Percentiles rank a stretch among this genome's conserved stretches.
Conservation (phyloP, 306 rosid species). For the Cicer yamashitae region DNA sequence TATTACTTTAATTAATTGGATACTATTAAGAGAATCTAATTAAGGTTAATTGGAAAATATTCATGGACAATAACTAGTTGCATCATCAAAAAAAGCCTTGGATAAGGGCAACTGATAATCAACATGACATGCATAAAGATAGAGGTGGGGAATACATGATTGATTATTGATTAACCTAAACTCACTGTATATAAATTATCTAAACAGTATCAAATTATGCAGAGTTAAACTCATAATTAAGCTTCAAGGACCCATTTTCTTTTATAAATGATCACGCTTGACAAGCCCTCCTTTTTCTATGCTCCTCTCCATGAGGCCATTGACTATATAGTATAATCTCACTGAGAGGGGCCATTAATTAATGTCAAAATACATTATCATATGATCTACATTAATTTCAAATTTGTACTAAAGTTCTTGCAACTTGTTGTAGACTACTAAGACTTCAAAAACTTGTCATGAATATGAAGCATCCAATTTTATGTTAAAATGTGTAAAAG, state of each 20-base stretch:
- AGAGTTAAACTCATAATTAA: conserved; percentile 44
- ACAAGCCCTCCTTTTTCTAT: conserved; percentile 46
- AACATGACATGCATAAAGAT: conserved; percentile 49
- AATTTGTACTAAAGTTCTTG: conserved; percentile 29
- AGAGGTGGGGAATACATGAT: conserved; percentile 3
- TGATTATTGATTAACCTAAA: conserved; percentile 21
- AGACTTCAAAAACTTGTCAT: conserved; percentile 6
- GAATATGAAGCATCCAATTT: conserved; percentile 44
- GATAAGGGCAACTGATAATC: conserved; percentile 43
- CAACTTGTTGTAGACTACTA: conserved; percentile 26
- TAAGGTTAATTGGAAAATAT: conserved; percentile 33
- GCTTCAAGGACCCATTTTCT: conserved; percentile 37
- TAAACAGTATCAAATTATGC: conserved; percentile 66
- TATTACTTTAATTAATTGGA: not conserved
- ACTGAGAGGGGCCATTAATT: conserved; percentile 32
- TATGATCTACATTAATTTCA: conserved; percentile 13
- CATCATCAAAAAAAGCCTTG: conserved; percentile 39
- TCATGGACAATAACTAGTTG: conserved; percentile 17
- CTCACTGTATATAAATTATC: conserved; percentile 45
- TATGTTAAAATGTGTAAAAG: conserved; percentile 39
- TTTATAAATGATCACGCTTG: conserved; percentile 48
- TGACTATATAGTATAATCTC: conserved; percentile 10
- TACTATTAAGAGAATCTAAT: conserved; percentile 1
- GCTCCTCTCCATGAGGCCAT: conserved; percentile 39
- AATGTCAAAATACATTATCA: conserved; percentile 16